Base-by-base conservation (phyloP, 148 eudicot species). In the Limonium bicolor region DNA sequence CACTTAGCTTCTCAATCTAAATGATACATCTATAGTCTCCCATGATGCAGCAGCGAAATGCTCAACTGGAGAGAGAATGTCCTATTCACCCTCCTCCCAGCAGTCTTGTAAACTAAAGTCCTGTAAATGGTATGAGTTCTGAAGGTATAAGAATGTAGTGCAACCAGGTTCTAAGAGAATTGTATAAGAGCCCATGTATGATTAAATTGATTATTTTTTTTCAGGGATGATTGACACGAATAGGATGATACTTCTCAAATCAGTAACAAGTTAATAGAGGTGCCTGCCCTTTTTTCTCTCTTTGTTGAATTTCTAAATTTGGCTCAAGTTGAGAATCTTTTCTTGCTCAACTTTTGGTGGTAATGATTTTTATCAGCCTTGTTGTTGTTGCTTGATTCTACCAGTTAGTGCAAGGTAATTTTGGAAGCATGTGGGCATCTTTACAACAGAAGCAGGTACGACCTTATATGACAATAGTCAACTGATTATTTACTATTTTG, bases 371-470 rank as follows among this genome's bases (percentile, higher is more conserved):
- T n/a, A n/a, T n/a, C n/a, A n/a, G n/a, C n/a, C n/a, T n/a, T n/a
- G n/a, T n/a, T n/a, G n/a, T n/a, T n/a, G n/a, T n/a, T n/a, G n/a
- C 37, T 72, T 66, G 66, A 62, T 68, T 68, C 95, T 84, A 95
- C 55, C 95, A 83, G 76, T 67, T 84, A 65, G 68, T 68, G 23
- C 99, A 80, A 66, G 80, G 82, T 13, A 80, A 69, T 61, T 69
- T 95, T 29, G 93, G 87, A 53, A 51, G 63, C 66, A 71, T 84
- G 88, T 73, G 93, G 41, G 69, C 79, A 6, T 77, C 87, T 48
- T 73, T 90, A 74, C 99, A 80, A 73, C 99, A 80, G 65, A 84
- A 84, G 40, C 96, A 82, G 61, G 73, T 82, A 14, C 72, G 95
- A 6, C 69, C 86, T 41, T 88, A 77, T 58, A 34, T 90, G 71